These are phyloP conservation scores for Rhodotorula sphaerocarpa DNA, from an alignment of 768 basidiomycete species.

Conservation along the genomic window DNA sequence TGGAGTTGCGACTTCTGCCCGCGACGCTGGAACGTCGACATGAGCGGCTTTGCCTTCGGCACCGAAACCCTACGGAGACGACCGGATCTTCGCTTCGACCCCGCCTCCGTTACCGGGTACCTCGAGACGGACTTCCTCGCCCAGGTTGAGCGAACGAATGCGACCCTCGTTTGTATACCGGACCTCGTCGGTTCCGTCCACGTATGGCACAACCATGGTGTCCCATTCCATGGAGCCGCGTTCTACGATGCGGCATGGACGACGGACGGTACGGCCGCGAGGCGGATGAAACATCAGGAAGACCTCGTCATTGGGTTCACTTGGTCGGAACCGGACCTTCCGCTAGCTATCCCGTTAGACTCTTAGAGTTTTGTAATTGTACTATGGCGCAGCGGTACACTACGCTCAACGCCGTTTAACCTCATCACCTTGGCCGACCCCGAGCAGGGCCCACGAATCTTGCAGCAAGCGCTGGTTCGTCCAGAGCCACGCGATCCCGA, in stretches of 20 bases:
- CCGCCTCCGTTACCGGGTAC: neutral
- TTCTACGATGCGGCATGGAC: neutral
- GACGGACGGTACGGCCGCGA: neutral
- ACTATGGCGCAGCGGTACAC: too few relatives aligned
- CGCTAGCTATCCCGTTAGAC: neutral
- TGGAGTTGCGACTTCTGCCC: neutral
- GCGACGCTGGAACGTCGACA: slow-evolving; percentile 4
- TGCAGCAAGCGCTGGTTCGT: slow-evolving; percentile 10
- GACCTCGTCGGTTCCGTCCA: neutral
- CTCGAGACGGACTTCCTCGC: neutral
- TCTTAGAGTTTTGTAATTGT: too few relatives aligned
- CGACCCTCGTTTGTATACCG: too few relatives aligned
- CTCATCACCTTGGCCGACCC: neutral
- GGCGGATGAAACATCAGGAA: neutral
- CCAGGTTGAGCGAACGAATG: neutral
- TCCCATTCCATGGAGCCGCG: neutral
- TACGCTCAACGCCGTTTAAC: too few relatives aligned
- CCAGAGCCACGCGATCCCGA: slow-evolving; percentile 79
- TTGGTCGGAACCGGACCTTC: neutral
- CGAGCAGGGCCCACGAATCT: slow-evolving; percentile 27
- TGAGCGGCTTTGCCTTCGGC: slow-evolving; percentile 1
- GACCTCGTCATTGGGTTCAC: neutral
- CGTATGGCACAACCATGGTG: neutral
- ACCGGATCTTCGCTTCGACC: neutral
- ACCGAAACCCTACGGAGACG: neutral